Evolutionary conservation across 2,329 filamentous ascomycete genomes (phyloP), one percentile per base, ranked within the genome.

Genomic region (Metarhizium sp.): DNA sequence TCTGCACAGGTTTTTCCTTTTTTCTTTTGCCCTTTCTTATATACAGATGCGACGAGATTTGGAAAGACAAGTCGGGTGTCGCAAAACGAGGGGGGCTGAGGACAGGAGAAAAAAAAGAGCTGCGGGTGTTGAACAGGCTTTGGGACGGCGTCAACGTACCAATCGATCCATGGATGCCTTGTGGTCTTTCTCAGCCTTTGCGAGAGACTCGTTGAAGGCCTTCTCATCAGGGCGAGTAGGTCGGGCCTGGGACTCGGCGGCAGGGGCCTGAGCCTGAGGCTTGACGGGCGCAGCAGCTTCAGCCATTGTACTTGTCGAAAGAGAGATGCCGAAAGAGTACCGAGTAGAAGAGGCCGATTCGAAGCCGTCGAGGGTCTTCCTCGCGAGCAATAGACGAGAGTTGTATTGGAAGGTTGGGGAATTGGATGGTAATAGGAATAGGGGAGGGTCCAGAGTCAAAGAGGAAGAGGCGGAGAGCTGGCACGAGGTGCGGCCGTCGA

Each of bases 201-300:
- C 85, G 59, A 96, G 79, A 60, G 82, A 80, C 69, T 85, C 81
- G 76, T 95, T 91, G 79, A 86, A 99, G 63, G 79, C 77, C 61
- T 86, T 87, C 76, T 94, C 88, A 72, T 96, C 89, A 50, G 94
- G 94, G 79, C 88, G 90, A 73, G 88, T 82, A 54, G 92, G 91
- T 75, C 85, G 90, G 66, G 75, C 71, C 57, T 69, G 53, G 52
- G 69, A 67, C 59, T 75, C 69, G 55, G 71, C 72, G 63, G 71
- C 72, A 59, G 68, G 63, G 61, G 75, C 70, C 58, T 77, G 69
- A 55, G 75, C 70, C 58, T 77, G 69, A 55, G 78, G 69, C 50
- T 77, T 68, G 58, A 73, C 70, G 56, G 54, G 74, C 71, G 76
- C 67, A 58, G 74, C 70, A 57, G 75, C 70, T 55, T 76, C 72